Evolutionary conservation across 768 basidiomycete species (phyloP).

Genomic region (Tephrocybe sp.): DNA sequence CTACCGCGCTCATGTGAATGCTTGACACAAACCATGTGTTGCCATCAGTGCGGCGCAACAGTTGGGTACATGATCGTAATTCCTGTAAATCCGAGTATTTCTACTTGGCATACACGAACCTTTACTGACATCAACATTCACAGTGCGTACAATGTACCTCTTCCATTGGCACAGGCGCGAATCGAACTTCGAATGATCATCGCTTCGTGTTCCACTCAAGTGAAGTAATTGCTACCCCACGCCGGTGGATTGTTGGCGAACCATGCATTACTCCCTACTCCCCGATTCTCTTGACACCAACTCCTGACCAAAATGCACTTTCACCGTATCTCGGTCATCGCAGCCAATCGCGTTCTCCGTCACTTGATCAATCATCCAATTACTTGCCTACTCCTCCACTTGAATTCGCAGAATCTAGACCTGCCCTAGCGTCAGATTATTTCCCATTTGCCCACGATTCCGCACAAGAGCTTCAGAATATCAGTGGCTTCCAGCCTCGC

Average conservation of each 20-base stretch:
- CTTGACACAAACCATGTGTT: constrained; percentile 77
- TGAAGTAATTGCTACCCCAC: constrained; percentile 61
- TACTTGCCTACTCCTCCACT: constrained; percentile 37
- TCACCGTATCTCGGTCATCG: constrained; percentile 8
- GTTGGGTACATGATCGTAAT: constrained; percentile 82
- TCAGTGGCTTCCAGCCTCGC: constrained; percentile 7
- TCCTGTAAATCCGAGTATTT: constrained; percentile 44
- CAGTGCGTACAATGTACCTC: constrained; percentile 73
- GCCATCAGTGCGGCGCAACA: constrained; percentile 70
- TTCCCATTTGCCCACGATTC: constrained; percentile 22
- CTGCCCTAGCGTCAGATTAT: constrained; percentile 26
- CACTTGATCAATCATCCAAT: constrained; percentile 28
- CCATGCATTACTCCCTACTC: constrained; percentile 55
- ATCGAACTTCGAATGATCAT: constrained; percentile 79
- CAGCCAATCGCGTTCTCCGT: constrained; percentile 23
- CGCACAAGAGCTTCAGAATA: constrained; percentile 12
- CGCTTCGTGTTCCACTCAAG: constrained; percentile 83
- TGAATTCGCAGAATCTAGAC: constrained; percentile 33
- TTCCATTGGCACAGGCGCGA: constrained; percentile 60
- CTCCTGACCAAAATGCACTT: constrained; percentile 13
- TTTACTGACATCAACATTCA: constrained; percentile 5
- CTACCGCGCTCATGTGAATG: constrained; percentile 74
- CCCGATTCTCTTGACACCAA: constrained; percentile 17
- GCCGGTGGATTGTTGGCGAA: constrained; percentile 62
- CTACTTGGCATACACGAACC: neutral